These are phyloP conservation scores for Mortierella alpina DNA, from an alignment of 192 early-diverging fungal genomes.

Conservation along the genomic window DNA sequence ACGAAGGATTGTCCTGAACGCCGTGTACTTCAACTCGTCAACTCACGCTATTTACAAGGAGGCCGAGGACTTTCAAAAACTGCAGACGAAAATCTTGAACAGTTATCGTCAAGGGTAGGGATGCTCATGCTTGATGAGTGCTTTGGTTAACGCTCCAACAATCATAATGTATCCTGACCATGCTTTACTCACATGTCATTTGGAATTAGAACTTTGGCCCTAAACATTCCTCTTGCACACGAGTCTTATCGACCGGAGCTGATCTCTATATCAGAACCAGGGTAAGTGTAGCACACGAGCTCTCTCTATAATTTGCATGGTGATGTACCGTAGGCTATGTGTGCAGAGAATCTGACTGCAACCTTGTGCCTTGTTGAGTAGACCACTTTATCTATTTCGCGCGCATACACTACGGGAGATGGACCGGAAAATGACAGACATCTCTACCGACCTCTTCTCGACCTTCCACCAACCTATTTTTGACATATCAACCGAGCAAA, in stretches of 20 bases:
- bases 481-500: constrained; percentile 18
- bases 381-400: constrained; percentile 44
- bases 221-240: constrained; percentile 25
- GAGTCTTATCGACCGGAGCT: constrained; percentile 35
- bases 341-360: neutral
- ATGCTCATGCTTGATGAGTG: neutral
- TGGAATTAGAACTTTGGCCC: constrained; percentile 6
- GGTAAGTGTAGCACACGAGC: neutral
- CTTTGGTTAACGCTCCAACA: neutral
- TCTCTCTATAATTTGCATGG: neutral
- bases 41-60: constrained; percentile 20
- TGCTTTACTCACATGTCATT: neutral
- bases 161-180: neutral
- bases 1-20: constrained; percentile 60
- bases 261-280: constrained; percentile 34
- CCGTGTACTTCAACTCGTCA: constrained; percentile 27
- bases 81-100: constrained; percentile 3
- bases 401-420: constrained; percentile 46
- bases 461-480: constrained; percentile 46
- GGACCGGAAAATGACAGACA: constrained; percentile 53
- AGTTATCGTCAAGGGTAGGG: constrained; percentile 41
- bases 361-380: neutral
- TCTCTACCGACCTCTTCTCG: constrained; percentile 42
- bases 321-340: too few relatives aligned
- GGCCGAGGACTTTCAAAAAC: neutral